phyloP scores from a whole-genome alignment of 2,329 filamentous ascomycete genomes.

The Diplodia seriata region DNA sequence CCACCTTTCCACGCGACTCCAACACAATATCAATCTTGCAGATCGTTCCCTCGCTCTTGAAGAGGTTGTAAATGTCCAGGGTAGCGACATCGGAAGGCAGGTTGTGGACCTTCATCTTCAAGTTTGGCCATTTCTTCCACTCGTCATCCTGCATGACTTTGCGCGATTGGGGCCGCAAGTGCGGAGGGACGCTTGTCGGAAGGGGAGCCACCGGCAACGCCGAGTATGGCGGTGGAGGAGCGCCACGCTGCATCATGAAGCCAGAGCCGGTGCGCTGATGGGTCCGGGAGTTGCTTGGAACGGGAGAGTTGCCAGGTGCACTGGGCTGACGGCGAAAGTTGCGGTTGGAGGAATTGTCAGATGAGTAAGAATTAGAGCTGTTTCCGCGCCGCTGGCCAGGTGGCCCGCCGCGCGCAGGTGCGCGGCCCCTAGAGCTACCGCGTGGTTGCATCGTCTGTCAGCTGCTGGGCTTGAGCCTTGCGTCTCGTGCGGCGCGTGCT shows the following conservation, averaged over 20 bases:
- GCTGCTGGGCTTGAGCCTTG: neutral
- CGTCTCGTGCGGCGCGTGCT: neutral
- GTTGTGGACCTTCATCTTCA: conserved; percentile 35
- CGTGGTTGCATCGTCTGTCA: neutral
- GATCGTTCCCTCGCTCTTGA: conserved; percentile 40
- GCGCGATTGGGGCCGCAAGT: neutral
- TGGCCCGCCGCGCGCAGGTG: neutral
- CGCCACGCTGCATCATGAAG: neutral
- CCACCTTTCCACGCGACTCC: neutral
- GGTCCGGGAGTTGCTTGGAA: neutral
- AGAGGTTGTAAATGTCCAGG: conserved; percentile 35
- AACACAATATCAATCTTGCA: conserved; percentile 41
- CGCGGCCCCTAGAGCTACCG: neutral
- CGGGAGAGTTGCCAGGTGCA: neutral
- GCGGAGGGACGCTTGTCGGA: neutral
- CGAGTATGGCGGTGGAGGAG: neutral
- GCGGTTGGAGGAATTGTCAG: neutral
- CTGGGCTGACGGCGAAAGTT: neutral
- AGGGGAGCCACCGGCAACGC: neutral
- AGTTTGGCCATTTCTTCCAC: conserved; percentile 30
- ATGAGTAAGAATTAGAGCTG: neutral
- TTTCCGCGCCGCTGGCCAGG: neutral
- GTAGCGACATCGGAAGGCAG: conserved; percentile 35
- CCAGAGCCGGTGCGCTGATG: neutral
- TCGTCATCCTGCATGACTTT: neutral